A percentile compares a stretch with the other conserved stretches of the same genome.
Conservation (phyloP, 768 basidiomycete genomes). For the Melanogaster broomeanus region DNA sequence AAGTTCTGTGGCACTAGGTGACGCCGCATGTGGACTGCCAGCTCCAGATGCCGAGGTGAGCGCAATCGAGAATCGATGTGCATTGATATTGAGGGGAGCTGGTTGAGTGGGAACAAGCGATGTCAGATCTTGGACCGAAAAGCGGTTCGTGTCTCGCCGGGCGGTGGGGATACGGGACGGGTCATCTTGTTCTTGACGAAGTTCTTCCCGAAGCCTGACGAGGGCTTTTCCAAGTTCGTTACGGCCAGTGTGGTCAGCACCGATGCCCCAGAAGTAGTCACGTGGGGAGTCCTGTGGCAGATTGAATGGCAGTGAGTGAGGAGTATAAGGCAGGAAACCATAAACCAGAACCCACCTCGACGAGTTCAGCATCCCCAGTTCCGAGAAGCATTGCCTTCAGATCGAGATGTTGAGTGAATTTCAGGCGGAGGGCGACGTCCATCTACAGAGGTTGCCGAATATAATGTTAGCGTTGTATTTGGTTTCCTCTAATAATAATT, state of each 20-base stretch:
- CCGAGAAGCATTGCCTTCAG: slow-evolving; percentile 59
- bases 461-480: not conserved
- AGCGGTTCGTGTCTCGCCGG: slow-evolving; percentile 28
- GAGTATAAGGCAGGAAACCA: slow-evolving; percentile 1
- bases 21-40: not conserved
- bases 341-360: slow-evolving; percentile 53
- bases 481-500: too few species aligned
- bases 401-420: slow-evolving; percentile 70
- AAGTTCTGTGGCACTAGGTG: slow-evolving; percentile 18
- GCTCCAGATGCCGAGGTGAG: slow-evolving; percentile 1
- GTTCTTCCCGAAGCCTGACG: slow-evolving; percentile 56
- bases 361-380: slow-evolving; percentile 65
- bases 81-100: not conserved
- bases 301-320: not conserved
- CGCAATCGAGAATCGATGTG: slow-evolving; percentile 7
- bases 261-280: slow-evolving; percentile 80
- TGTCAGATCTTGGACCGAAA: slow-evolving; percentile 34
- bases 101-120: slow-evolving; percentile 15
- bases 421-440: slow-evolving; percentile 63
- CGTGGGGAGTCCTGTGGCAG: slow-evolving; percentile 62
- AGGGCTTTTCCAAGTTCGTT: slow-evolving; percentile 78
- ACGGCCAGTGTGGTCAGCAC: slow-evolving; percentile 61
- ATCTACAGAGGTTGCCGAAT: slow-evolving; percentile 43
- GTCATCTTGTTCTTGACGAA: slow-evolving; percentile 39
- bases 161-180: slow-evolving; percentile 29